phyloP scores from a whole-genome alignment of 352 stramenopile genomes.

The Phytophthora pinifolia region DNA sequence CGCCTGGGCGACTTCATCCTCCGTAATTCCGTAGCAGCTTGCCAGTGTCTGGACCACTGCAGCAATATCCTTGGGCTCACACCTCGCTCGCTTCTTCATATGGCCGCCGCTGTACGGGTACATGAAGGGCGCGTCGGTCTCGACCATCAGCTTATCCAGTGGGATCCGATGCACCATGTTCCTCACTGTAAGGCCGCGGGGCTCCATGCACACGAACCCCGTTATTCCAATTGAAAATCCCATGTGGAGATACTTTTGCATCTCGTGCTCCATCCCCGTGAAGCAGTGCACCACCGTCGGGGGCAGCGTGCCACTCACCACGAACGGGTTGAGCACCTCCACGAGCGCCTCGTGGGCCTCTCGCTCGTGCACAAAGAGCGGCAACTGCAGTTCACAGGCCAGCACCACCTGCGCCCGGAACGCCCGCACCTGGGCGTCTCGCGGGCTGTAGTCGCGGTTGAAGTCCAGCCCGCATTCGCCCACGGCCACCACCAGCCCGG shows the following conservation, averaged over 20 bases:
- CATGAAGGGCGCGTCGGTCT: constrained; percentile 84
- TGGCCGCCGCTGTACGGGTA: constrained; percentile 48
- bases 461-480: constrained; percentile 97
- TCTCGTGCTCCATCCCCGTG: constrained; percentile 51
- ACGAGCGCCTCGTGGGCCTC: constrained; percentile 61
- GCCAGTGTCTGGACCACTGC: constrained; percentile 64
- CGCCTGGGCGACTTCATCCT: constrained; percentile 38
- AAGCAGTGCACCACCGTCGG: constrained; percentile 78
- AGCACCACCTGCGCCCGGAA: constrained; percentile 92
- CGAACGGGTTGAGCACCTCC: constrained; percentile 51
- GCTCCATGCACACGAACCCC: constrained; percentile 68
- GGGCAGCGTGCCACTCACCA: constrained; percentile 37
- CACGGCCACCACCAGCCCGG: constrained; percentile 84
- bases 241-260: constrained; percentile 56
- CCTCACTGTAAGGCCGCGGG: constrained; percentile 46
- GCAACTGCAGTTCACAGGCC: constrained; percentile 74
- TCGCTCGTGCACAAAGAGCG: constrained; percentile 94
- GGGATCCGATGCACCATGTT: constrained; percentile 44
- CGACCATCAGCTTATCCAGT: constrained; percentile 61
- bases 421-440: constrained; percentile 85
- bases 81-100: constrained; percentile 36
- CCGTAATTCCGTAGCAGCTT: constrained; percentile 37
- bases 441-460: constrained; percentile 93
- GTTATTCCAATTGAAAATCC: constrained; percentile 80
- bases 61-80: constrained; percentile 66